Percentiles rank a stretch among this genome's conserved stretches.
Conservation (phyloP, 352 stramenopile genomes). For the Elongisporangium anandrum region DNA sequence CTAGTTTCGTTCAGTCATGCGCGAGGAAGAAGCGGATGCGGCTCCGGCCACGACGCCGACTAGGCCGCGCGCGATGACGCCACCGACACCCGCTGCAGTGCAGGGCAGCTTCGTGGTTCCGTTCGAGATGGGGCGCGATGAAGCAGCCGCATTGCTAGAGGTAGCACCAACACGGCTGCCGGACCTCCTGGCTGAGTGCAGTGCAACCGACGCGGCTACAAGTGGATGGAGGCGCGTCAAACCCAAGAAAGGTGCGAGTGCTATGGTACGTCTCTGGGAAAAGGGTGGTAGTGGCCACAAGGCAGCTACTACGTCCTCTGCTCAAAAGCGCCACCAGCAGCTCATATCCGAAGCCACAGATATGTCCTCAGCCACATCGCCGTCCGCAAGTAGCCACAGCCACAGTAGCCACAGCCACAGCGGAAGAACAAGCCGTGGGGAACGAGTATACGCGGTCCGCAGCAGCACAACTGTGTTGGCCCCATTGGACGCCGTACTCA, state of each 20-base stretch:
- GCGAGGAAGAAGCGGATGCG: neutral
- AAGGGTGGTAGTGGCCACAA: constrained; percentile 18
- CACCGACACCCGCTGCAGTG: constrained; percentile 4
- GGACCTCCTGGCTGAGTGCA: constrained; percentile 30
- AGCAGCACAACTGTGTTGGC: constrained; percentile 53
- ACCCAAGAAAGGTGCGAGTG: constrained; percentile 26
- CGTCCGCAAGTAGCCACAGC: neutral
- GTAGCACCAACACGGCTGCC: constrained; percentile 17
- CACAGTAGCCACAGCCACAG: neutral
- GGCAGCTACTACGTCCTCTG: constrained; percentile 2
- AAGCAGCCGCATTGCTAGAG: constrained; percentile 26
- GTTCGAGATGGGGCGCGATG: constrained; percentile 43
- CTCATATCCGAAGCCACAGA: constrained; percentile 1
- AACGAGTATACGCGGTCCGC: constrained; percentile 39
- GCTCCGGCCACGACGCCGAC: neutral
- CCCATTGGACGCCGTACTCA: constrained; percentile 48
- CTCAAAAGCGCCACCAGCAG: constrained; percentile 11
- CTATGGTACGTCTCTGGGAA: constrained; percentile 38
- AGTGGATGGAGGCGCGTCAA: constrained; percentile 26
- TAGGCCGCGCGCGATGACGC: neutral
- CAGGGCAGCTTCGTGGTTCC: constrained; percentile 46
- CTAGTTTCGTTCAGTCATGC: neutral
- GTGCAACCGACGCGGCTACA: constrained; percentile 2
- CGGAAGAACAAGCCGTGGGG: neutral
- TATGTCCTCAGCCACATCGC: neutral